These are phyloP conservation scores for Rhizopus stolonifer DNA, from an alignment of 371 early-diverging fungal species.

Conservation along the genomic window DNA sequence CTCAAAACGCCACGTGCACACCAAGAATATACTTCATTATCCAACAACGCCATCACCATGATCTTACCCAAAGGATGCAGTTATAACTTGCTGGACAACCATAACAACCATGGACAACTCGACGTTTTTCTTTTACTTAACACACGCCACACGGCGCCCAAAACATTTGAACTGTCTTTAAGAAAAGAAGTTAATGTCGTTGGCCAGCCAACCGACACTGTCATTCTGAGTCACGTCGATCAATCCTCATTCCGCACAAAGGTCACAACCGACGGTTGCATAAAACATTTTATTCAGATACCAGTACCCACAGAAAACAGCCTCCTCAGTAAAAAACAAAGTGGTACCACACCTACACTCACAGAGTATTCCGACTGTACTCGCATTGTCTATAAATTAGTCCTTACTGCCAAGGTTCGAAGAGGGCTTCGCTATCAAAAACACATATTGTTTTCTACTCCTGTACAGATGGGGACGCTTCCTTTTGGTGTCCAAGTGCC, in stretches of 20 bases:
- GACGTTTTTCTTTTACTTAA: constrained; percentile 6
- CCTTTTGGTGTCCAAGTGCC: constrained; percentile 9
- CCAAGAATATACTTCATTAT: constrained; percentile 4
- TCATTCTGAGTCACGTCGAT: too few relatives aligned
- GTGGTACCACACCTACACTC: constrained; percentile 18
- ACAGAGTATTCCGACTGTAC: constrained; percentile 8
- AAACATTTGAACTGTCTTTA: constrained; percentile 9
- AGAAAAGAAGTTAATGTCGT: too few relatives aligned
- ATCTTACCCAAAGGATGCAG: constrained; percentile 5
- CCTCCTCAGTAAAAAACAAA: too few relatives aligned
- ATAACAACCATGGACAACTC: too few relatives aligned
- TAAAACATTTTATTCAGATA: neutral
- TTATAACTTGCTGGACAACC: constrained; percentile 12
- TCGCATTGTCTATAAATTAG: constrained; percentile 10
- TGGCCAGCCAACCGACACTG: too few relatives aligned
- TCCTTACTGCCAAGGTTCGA: constrained; percentile 11
- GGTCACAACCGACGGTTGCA: neutral
- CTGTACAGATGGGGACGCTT: constrained; percentile 18
- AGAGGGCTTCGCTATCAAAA: constrained; percentile 10
- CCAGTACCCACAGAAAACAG: constrained; percentile 10
- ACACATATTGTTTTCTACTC: constrained; percentile 9
- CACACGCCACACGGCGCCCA: neutral
- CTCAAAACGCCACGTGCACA: constrained; percentile 6
- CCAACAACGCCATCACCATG: neutral
- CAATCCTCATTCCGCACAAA: neutral